Conservation (phyloP, 352 stramenopile species). For the Phytophthora sp. region DNA sequence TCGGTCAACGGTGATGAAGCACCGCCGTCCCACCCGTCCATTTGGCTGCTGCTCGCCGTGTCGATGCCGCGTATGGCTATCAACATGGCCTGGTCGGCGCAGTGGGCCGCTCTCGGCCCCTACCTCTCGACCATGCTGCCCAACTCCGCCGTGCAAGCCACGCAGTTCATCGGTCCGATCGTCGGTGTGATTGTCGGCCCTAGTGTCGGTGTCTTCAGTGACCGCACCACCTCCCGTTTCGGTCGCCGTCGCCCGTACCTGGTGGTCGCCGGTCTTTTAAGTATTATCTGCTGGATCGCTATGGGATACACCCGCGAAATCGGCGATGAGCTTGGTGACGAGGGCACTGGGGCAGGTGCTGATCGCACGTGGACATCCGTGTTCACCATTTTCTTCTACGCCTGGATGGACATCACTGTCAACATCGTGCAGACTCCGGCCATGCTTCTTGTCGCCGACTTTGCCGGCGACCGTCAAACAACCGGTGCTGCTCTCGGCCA, state of each 20-base stretch:
- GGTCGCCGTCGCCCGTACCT: constrained; percentile 30
- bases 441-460: constrained; percentile 42
- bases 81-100: constrained; percentile 32
- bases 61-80: constrained; percentile 30
- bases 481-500: constrained; percentile 41
- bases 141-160: constrained; percentile 37
- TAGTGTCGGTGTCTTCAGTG: constrained; percentile 25
- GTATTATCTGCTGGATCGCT: constrained; percentile 43
- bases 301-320: constrained; percentile 51
- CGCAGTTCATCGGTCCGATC: constrained; percentile 25
- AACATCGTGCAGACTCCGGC: constrained; percentile 28
- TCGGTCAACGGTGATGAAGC: constrained; percentile 2
- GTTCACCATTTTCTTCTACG: constrained; percentile 28
- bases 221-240: constrained; percentile 21
- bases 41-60: constrained; percentile 26
- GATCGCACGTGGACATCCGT: constrained; percentile 36
- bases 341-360: constrained; percentile 10
- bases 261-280: constrained; percentile 46
- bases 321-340: constrained; percentile 22
- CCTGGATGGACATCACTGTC: constrained; percentile 30
- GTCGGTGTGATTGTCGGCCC: constrained; percentile 26
- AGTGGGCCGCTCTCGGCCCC: constrained; percentile 56
- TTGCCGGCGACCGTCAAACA: constrained; percentile 55
- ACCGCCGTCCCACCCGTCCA: constrained; percentile 8
- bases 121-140: constrained; percentile 53